A percentile compares a stretch with the other conserved stretches of the same genome.
Conservation (phyloP, 192 early-diverging fungal species). For the Entomortierella chlamydospora region DNA sequence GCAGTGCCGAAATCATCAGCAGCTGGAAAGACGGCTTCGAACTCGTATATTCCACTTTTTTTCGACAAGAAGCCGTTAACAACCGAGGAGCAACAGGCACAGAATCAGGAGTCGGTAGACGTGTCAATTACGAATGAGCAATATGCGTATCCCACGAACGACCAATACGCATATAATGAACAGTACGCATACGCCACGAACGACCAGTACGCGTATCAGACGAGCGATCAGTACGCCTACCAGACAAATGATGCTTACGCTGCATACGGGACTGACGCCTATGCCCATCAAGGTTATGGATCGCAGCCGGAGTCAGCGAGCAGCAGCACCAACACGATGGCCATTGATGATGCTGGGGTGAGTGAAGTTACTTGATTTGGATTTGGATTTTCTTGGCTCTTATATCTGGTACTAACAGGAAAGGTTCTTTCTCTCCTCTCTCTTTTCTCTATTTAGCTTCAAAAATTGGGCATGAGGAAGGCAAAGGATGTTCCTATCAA, state of each 20-base stretch:
- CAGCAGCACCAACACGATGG: background rate
- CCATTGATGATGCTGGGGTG: background rate
- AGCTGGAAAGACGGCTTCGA: slow-evolving; percentile 24
- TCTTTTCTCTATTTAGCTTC: too few relatives aligned
- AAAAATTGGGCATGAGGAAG: slow-evolving; percentile 43
- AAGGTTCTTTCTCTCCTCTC: too few relatives aligned
- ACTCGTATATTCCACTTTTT: slow-evolving; percentile 39
- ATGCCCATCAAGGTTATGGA: background rate
- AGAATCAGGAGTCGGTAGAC: slow-evolving; percentile 16
- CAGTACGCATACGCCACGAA: slow-evolving; percentile 44
- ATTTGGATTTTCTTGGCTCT: too few relatives aligned
- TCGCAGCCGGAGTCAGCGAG: background rate
- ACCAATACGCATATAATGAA: slow-evolving; percentile 47
- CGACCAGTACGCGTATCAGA: slow-evolving; percentile 33
- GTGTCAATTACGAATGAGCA: slow-evolving; percentile 39
- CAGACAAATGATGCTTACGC: slow-evolving; percentile 12
- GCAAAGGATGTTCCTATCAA: slow-evolving; percentile 38
- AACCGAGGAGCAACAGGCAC: slow-evolving; percentile 28
- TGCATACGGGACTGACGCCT: background rate
- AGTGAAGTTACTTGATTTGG: background rate
- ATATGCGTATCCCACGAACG: slow-evolving; percentile 40
- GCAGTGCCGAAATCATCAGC: background rate
- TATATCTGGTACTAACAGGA: too few relatives aligned
- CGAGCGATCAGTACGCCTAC: slow-evolving; percentile 27
- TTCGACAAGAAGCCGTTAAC: slow-evolving; percentile 49